phyloP scores from a whole-genome alignment of 768 basidiomycete genomes.

The button mushroom (Agaricus bisporus) region DNA sequence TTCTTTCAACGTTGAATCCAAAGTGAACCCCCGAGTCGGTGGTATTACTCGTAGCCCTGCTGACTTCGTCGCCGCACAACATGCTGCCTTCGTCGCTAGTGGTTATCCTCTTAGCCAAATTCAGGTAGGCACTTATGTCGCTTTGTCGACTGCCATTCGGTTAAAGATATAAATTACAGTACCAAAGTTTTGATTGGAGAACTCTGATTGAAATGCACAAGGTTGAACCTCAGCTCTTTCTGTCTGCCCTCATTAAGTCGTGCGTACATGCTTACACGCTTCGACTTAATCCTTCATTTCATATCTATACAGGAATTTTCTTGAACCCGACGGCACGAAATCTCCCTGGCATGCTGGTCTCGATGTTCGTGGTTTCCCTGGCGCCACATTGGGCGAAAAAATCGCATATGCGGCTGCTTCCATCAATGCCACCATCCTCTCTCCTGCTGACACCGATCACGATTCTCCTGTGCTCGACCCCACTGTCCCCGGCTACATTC shows the following conservation, averaged over 20 bases:
- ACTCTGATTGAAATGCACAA: slow-evolving; percentile 70
- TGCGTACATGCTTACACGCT: slow-evolving; percentile 24
- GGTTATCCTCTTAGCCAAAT: slow-evolving; percentile 54
- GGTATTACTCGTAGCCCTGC: slow-evolving; percentile 47
- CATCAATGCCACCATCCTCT: slow-evolving; percentile 61
- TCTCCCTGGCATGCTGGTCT: slow-evolving; percentile 71
- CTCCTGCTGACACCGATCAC: slow-evolving; percentile 44
- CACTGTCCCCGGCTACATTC: slow-evolving; percentile 33
- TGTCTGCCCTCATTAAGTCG: slow-evolving; percentile 64
- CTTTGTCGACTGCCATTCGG: background rate
- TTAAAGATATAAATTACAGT: slow-evolving; percentile 31
- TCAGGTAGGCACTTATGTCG: slow-evolving; percentile 38
- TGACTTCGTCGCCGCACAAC: slow-evolving; percentile 59
- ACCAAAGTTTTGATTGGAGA: slow-evolving; percentile 82
- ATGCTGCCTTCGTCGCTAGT: slow-evolving; percentile 50
- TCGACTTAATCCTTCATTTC: background rate
- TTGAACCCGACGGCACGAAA: slow-evolving; percentile 31
- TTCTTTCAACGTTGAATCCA: slow-evolving; percentile 76
- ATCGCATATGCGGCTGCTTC: slow-evolving; percentile 64
- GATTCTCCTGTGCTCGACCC: slow-evolving; percentile 37
- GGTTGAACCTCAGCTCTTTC: slow-evolving; percentile 49
- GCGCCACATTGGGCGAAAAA: slow-evolving; percentile 47
- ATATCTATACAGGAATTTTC: slow-evolving; percentile 25
- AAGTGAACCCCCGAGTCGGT: slow-evolving; percentile 52
- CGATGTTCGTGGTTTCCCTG: slow-evolving; percentile 56